Evolutionary conservation across 805 yeast species (phyloP).

Genomic region (Debaryomyces prosopidis): DNA sequence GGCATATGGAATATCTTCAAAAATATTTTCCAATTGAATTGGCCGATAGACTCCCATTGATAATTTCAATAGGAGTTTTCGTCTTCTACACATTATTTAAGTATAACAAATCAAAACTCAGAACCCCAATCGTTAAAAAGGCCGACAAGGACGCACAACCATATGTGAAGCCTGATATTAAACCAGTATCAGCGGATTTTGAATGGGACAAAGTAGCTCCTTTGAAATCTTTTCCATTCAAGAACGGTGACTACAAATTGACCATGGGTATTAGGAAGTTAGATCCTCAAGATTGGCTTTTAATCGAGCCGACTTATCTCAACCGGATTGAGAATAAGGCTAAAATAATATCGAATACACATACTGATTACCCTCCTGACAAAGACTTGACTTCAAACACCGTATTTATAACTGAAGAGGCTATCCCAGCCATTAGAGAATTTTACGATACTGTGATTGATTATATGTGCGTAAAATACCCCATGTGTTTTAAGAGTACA

Average conservation of each 20-base stretch:
- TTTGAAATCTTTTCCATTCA: conserved; percentile 50
- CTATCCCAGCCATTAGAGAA: conserved; percentile 34
- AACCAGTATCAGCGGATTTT: conserved; percentile 21
- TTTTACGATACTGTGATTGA: conserved; percentile 30
- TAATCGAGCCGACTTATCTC: conserved; percentile 37
- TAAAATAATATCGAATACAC: conserved; percentile 29
- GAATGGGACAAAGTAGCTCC: conserved; percentile 25
- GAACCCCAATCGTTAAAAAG: too few species aligned
- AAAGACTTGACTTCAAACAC: conserved; percentile 30
- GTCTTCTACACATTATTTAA: too few species aligned
- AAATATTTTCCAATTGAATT: too few species aligned
- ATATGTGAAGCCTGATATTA: conserved; percentile 3
- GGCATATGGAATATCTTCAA: too few species aligned
- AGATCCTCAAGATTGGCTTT: conserved; percentile 40
- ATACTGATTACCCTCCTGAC: conserved; percentile 29
- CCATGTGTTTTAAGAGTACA: conserved; percentile 29
- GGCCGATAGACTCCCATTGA: too few species aligned
- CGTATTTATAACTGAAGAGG: conserved; percentile 33
- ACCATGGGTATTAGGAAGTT: conserved; percentile 59
- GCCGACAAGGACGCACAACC: neutral
- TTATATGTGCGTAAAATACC: conserved; percentile 39
- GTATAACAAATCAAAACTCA: too few species aligned
- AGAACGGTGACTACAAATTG: conserved; percentile 56
- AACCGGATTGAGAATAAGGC: conserved; percentile 25
- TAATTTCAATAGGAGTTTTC: too few species aligned